phyloP scores from a whole-genome alignment of 108 stramenopile species.

The Pseudonitzschia delicatissima region DNA sequence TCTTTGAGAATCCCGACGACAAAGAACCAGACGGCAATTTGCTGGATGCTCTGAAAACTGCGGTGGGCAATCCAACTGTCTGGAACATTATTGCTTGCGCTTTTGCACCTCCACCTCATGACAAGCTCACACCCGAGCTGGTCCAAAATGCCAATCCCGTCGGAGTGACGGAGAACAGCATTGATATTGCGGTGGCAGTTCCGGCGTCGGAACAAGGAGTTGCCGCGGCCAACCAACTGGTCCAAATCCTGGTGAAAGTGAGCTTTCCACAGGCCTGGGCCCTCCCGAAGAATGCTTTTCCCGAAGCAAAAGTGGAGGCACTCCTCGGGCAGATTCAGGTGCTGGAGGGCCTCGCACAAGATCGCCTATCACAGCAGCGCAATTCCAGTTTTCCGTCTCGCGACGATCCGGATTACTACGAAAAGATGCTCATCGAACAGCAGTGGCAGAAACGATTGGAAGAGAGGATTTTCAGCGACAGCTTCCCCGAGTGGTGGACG shows the following conservation, averaged over 20 bases:
- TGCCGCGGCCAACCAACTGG: constrained; percentile 4
- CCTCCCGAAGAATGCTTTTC: background rate
- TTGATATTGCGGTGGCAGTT: constrained; percentile 10
- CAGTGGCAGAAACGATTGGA: constrained; percentile 9
- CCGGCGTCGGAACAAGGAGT: background rate
- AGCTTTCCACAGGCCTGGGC: background rate
- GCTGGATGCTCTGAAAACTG: background rate
- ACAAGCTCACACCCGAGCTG: background rate
- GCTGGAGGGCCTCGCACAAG: background rate
- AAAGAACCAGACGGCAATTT: background rate
- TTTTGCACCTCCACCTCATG: constrained; percentile 6
- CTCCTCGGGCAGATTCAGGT: background rate
- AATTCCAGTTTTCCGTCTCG: too few species aligned
- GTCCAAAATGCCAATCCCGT: background rate
- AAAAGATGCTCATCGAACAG: background rate
- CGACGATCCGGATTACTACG: background rate
- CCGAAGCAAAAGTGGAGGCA: background rate
- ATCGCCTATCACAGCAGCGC: background rate
- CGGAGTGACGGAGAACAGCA: background rate
- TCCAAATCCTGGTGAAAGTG: constrained; percentile 1
- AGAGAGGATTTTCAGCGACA: background rate
- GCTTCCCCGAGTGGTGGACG: constrained; percentile 27
- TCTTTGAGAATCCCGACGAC: background rate
- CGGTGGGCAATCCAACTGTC: background rate
- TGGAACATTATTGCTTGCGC: constrained; percentile 9